Base-by-base conservation (phyloP, 176 grass and related monocot species). In the Lolium perenne region DNA sequence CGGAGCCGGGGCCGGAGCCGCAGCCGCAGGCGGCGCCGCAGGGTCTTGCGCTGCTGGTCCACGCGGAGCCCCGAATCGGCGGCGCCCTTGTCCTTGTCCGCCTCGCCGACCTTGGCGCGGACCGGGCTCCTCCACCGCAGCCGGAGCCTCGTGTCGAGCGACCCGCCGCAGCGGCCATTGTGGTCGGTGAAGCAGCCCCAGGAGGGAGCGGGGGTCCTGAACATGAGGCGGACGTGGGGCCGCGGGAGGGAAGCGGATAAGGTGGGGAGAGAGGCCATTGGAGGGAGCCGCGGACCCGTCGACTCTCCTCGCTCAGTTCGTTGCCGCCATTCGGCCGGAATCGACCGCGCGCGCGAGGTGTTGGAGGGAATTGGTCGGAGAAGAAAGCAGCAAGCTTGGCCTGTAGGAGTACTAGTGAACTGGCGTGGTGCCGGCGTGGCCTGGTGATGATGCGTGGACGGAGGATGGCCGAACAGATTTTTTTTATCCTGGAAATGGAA, bases 81-180 rank as follows among this genome's bases (percentile, higher is more conserved):
- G 63, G 32, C 29, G 29, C 57, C 76, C 51, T 65, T 78, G 71
- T 82, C 88, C 79, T 82, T 88, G 72, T 75, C 91, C 47, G 38
- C 74, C 80, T 84, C 72, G 57, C 88, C 67, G 29, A 83, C 15
- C 86, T 92, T 92, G 15, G 80, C 84, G 38, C 69, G 65, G 16
- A 88, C 64, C 56, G 79, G 72, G 66, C n/a, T 82, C 85, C 58
- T 79, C 56, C 70, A 80, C 54, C 78, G 49, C 55, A 87, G 56
- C 23, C 57, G 56, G 32, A 3, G 32, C 32, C 2, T 35, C 9
- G 43, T 7, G 50, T 40, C 40, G n/a, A n/a, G 59, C 32, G 38
- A 10, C 1, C 69, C 68, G 41, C 88, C 69, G 51, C 83, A 79
- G 74, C 88, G 8, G 16, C 68, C 85, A 84, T 61, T 71, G 43